Base-by-base conservation (phyloP, 75 land plant genomes). In the Picea sitchensis region DNA sequence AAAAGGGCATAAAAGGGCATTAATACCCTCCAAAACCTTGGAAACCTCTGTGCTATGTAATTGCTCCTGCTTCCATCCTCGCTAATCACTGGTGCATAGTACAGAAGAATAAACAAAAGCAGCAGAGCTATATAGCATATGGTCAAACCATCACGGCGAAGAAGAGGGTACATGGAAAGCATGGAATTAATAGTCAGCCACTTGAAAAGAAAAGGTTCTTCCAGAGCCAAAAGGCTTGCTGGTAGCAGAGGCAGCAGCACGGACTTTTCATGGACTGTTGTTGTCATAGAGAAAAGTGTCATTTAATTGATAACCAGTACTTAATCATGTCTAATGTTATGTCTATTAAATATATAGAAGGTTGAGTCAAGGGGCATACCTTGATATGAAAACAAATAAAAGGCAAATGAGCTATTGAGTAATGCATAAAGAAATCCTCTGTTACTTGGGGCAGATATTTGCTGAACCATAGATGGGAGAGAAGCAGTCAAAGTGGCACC, bases 181-280 rank as follows among this genome's bases (percentile, higher is more conserved):
- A 91, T 30, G 15, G 87, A 87, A 81, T 74, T 81, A 26, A 88
- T 78, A 17, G 83, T 81, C 9, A 96, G 74, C 91, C 86, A 90
- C 34, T 68, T 73, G 69, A 86, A 86, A 67, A 92, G 51, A 17
- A 38, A 71, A 58, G 95, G 93, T 65, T 94, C 97, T 62, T 94
- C 90, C 44, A 88, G 69, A 20, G 87, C 91, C 74, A 96, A 65
- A 69, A 96, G 84, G 74, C 90, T 96, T 64, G 93, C 95, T 56
- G 99, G 99, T 58, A 96, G 75, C 58, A 96, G 85, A 23, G 99
- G 99, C 65, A 96, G 87, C 80, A 96, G 80, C 26, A 96, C 88
- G 0, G 99, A 96, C 87, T 96, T 96, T 83, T 96, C 99, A 75
- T 96, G 99, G 13, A 96, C 99, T 96, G 99, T 67, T 75, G 76